phyloP scores from a whole-genome alignment of 768 basidiomycete genomes.

The Scleroderma bovista region DNA sequence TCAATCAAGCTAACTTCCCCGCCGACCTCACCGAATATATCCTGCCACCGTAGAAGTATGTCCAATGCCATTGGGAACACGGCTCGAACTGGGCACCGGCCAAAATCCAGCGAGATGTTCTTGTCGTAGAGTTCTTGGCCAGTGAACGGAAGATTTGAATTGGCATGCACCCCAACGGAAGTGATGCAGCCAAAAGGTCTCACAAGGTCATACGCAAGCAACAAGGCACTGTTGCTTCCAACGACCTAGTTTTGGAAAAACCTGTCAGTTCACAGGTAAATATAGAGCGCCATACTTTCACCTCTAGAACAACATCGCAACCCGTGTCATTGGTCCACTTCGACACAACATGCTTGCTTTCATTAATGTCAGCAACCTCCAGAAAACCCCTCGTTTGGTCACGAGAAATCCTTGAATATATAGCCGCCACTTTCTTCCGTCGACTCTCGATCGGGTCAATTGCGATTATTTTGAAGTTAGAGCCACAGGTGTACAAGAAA shows the following conservation, averaged over 20 bases:
- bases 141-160: constrained; percentile 48
- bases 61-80: constrained; percentile 71
- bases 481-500: constrained; percentile 39
- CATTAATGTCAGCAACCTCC: constrained; percentile 44
- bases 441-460: constrained; percentile 57
- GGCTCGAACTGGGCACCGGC: constrained; percentile 74
- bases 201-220: constrained; percentile 64
- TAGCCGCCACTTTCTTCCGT: constrained; percentile 52
- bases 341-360: constrained; percentile 43
- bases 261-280: neutral
- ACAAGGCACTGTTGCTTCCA: constrained; percentile 58
- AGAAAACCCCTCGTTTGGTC: constrained; percentile 41
- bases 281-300: constrained; percentile 17
- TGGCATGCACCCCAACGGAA: constrained; percentile 70
- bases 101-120: constrained; percentile 77
- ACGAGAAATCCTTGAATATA: constrained; percentile 48
- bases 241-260: constrained; percentile 47
- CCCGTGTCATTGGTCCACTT: constrained; percentile 54
- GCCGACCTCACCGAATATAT: constrained; percentile 71
- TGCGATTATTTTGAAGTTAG: constrained; percentile 53
- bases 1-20: constrained; percentile 59
- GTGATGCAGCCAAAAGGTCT: constrained; percentile 70
- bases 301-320: constrained; percentile 66
- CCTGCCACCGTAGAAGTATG: constrained; percentile 61
- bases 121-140: constrained; percentile 61